Percentiles rank a stretch among this genome's conserved stretches.
Conservation (phyloP, 768 basidiomycete species). For the Candolleomyces aberdarensis region DNA sequence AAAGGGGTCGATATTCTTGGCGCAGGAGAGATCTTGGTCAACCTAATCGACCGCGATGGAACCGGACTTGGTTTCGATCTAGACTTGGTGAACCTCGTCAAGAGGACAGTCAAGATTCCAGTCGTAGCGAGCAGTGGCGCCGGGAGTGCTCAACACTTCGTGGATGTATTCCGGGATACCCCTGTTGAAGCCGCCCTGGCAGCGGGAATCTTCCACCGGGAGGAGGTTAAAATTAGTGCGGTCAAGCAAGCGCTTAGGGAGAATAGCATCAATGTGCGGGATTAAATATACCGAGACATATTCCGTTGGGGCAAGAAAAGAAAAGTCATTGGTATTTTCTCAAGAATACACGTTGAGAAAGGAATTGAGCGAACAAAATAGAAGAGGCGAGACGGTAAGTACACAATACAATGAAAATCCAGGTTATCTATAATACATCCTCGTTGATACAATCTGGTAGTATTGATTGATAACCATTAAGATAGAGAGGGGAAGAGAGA, state of each 20-base stretch:
- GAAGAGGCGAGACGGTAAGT: background rate
- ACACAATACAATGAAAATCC: slow-evolving; percentile 5
- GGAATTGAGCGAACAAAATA: slow-evolving; percentile 1
- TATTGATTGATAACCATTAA: slow-evolving; percentile 1
- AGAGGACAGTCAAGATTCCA: slow-evolving; percentile 76
- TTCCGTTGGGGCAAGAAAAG: background rate
- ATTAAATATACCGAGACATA: background rate
- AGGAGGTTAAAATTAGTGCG: slow-evolving; percentile 77
- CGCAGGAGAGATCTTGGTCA: slow-evolving; percentile 92
- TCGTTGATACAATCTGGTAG: background rate
- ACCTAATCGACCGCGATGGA: slow-evolving; percentile 96
- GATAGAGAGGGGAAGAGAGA: slow-evolving; percentile 2
- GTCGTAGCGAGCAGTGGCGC: slow-evolving; percentile 96
- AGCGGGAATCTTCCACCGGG: slow-evolving; percentile 95
- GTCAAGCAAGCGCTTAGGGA: slow-evolving; percentile 62
- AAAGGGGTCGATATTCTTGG: slow-evolving; percentile 87
- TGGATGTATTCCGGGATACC: slow-evolving; percentile 79
- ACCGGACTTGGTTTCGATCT: slow-evolving; percentile 90
- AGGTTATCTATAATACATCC: slow-evolving; percentile 13
- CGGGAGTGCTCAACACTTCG: slow-evolving; percentile 77
- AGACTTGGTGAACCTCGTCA: slow-evolving; percentile 75
- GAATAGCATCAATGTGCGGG: slow-evolving; percentile 49
- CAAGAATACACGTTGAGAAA: background rate
- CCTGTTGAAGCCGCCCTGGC: slow-evolving; percentile 89
- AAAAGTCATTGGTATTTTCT: background rate